Percentiles rank a stretch among this genome's conserved stretches.
Conservation (phyloP, 257 asterid genomes). For the Gentiana dahurica region DNA sequence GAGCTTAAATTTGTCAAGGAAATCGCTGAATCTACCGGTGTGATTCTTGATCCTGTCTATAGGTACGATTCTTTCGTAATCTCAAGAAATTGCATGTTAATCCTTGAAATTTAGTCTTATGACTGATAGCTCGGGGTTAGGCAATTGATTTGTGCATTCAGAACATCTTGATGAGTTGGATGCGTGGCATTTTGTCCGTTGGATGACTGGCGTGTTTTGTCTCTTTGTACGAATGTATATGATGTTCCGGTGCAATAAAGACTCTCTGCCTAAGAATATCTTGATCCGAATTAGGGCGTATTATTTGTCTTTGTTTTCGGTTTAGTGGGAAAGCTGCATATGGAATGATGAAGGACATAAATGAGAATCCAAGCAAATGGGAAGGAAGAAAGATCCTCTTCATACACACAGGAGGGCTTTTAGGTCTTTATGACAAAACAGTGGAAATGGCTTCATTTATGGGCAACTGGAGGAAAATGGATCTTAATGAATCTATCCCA, state of each 20-base stretch:
- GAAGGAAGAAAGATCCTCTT: slow-evolving; percentile 81
- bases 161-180: too few relatives aligned
- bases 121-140: not conserved
- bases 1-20: slow-evolving; percentile 79
- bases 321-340: slow-evolving; percentile 83
- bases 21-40: slow-evolving; percentile 79
- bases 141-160: too few relatives aligned
- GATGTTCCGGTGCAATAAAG: too few relatives aligned
- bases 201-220: too few relatives aligned
- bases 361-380: slow-evolving; percentile 66
- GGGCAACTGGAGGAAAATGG: slow-evolving; percentile 75
- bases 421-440: slow-evolving; percentile 71
- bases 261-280: too few relatives aligned
- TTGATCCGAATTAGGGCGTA: too few relatives aligned
- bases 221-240: too few relatives aligned
- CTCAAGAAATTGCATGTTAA: not conserved
- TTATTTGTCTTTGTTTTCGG: not conserved
- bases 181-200: too few relatives aligned
- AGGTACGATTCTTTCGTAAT: slow-evolving; percentile 37
- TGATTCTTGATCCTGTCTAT: slow-evolving; percentile 92
- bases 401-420: slow-evolving; percentile 88
- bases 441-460: slow-evolving; percentile 56
- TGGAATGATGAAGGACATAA: slow-evolving; percentile 76
- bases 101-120: not conserved
- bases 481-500: slow-evolving; percentile 46